A percentile compares a stretch with the other conserved stretches of the same genome.
Evolutionary conservation across 163 green algal species (phyloP).

Genomic region (Volvox carteri): DNA sequence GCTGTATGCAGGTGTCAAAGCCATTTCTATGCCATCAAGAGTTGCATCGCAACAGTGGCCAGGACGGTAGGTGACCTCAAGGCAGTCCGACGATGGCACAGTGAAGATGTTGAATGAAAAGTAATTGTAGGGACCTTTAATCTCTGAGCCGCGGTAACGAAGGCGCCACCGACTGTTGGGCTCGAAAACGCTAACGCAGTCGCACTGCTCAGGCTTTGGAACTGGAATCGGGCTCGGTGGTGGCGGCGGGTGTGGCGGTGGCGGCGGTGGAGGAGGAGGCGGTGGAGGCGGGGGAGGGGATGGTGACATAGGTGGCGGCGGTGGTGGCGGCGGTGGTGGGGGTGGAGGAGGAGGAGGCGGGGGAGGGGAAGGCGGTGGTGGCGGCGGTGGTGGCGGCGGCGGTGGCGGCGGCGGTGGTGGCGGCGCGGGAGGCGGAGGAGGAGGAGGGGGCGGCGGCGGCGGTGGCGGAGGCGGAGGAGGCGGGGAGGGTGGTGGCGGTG

Average conservation of each 20-base stretch:
- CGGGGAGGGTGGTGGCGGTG: background rate
- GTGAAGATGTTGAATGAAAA: conserved; percentile 61
- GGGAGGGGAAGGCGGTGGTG: background rate
- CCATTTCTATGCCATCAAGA: conserved; percentile 58
- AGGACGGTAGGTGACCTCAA: conserved; percentile 55
- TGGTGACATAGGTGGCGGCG: background rate
- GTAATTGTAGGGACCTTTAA: conserved; percentile 49
- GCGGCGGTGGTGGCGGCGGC: conserved; percentile 6
- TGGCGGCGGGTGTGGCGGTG: conserved; percentile 20
- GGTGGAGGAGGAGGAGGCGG: conserved; percentile 22
- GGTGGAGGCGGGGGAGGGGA: conserved; percentile 7
- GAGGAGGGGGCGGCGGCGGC: background rate
- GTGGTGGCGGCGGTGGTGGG: conserved; percentile 3
- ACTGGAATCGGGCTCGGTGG: conserved; percentile 2
- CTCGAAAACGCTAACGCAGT: conserved; percentile 61
- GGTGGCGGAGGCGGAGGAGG: conserved; percentile 7
- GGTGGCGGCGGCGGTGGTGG: conserved; percentile 21
- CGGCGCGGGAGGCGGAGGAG: background rate
- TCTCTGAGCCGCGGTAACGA: conserved; percentile 24
- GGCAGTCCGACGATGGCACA: conserved; percentile 40
- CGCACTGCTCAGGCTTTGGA: conserved; percentile 16
- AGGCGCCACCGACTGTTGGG: conserved; percentile 68
- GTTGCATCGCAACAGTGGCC: conserved; percentile 63
- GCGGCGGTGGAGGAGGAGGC: conserved; percentile 18
- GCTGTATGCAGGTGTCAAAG: conserved; percentile 10